Evolutionary conservation across 2,329 filamentous ascomycete species (phyloP), one percentile per base, ranked within the genome.

Genomic region (Septoria petroselini): DNA sequence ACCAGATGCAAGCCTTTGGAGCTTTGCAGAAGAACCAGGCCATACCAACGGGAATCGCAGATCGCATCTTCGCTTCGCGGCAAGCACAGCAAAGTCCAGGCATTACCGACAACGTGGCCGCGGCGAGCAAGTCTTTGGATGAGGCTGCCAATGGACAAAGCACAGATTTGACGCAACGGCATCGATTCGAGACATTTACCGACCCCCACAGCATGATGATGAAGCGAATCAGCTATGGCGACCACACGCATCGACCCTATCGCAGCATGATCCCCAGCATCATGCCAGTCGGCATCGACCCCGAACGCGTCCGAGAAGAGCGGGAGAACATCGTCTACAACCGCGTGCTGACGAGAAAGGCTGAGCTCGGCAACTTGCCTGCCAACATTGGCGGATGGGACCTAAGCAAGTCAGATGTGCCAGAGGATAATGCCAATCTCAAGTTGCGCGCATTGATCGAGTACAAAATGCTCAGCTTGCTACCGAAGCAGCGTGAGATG

Each of bases 391-490:
- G 85, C 23, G 86, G 88, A 41, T 94, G 90, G 86, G 89, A 97
- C 63, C 82, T 85, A 0, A 78, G 75, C 65, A 80, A 79, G 60
- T 82, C 82, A 7, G 85, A 88, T 52, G 80, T 85, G 58, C 65
- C 77, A 1, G 81, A 84, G 18, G 79, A 85, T 17, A 89, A 96
- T 59, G 88, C 94, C 59, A 82, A 83, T 1, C 73, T 95, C 41
- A 97, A 95, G 74, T 74, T 90, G 44, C 91, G 91, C 68, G 88
- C 91, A 18, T 78, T 96, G 58, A 96, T 98, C 51, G 93, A 98
- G 73, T 89, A 94, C 76, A 97, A 96, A 76, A 87, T 88, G 66
- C 77, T 97, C 29, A 84, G 83, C 41, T 73, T 96, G n/a, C 84
- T 95, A 44, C 84, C 87, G 0, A 95, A 94, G 70, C 93, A 98